These are phyloP conservation scores for Rhodotorula diobovata DNA, from an alignment of 768 basidiomycete genomes.

Conservation along the genomic window DNA sequence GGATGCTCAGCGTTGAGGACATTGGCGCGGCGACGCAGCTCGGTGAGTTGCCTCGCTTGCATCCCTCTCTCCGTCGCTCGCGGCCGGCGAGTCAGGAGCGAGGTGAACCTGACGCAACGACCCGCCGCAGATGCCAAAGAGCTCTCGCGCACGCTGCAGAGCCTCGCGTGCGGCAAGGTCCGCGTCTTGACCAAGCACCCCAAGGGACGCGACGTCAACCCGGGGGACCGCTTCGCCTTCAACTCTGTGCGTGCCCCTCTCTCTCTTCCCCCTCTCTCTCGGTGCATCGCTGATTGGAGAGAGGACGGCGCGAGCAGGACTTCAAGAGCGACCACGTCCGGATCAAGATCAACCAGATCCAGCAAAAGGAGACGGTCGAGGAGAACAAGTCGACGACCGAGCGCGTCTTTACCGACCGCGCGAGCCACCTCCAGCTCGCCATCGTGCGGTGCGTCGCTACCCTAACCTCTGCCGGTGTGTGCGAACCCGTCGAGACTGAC, in stretches of 20 bases:
- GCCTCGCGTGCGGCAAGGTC: conserved; percentile 84
- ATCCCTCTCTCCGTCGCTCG: neutral
- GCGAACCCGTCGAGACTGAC: neutral
- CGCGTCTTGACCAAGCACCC: conserved; percentile 79
- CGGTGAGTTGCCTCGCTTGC: conserved; percentile 54
- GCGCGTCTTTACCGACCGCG: conserved; percentile 80
- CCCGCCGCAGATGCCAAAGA: conserved; percentile 66
- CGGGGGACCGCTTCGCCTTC: conserved; percentile 71
- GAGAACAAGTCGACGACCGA: conserved; percentile 77
- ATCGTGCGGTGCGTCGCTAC: conserved; percentile 64
- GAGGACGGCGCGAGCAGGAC: conserved; percentile 5
- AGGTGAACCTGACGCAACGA: no score
- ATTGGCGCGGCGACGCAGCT: conserved; percentile 66
- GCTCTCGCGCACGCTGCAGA: conserved; percentile 79
- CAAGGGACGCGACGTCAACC: conserved; percentile 67
- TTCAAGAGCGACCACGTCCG: conserved; percentile 74
- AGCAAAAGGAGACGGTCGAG: conserved; percentile 85
- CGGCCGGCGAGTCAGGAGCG: neutral
- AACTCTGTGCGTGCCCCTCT: conserved; percentile 55
- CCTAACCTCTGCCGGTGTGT: neutral
- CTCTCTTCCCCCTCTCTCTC: conserved; percentile 50
- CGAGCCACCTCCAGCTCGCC: conserved; percentile 80
- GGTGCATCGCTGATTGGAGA: neutral
- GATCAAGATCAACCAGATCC: conserved; percentile 92
- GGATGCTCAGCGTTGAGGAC: conserved; percentile 61